Base-by-base conservation (phyloP, 768 basidiomycete genomes). In the Arthromyces matolae region DNA sequence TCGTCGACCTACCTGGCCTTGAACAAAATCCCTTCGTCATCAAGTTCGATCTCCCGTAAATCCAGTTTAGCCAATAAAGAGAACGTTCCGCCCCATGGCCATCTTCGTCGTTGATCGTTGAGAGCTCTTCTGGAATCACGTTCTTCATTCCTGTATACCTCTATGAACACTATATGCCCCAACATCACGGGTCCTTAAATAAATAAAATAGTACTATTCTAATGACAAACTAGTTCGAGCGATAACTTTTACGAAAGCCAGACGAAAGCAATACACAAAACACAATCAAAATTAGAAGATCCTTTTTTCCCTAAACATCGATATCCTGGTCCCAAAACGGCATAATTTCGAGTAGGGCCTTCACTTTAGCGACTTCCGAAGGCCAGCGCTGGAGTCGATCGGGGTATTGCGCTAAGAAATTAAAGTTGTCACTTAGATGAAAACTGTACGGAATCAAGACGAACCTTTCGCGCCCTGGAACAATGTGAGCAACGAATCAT, bases 351-450 rank as follows among this genome's bases (percentile, higher is more conserved):
- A 50, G 42, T 18, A 45, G 20, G 8, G 45, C 42, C 34, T 47
- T 57, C 38, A 38, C 49, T 33, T 54, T 54, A 8, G 50, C 45
- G 34, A 52, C 48, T 22, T 48, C 50, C 3, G 52, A 57, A 3
- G 47, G 47, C 53, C 53, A 57, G 8, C 56, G 48, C n/a, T 47
- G 47, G 16, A 57, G 47, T 14, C 27, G 42, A 33, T 54, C 44
- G 32, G 42, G n/a, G 18, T 48, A 42, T 13, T 39, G 29, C 2
- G 55, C 51, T n/a, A n/a, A n/a, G n/a, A n/a, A n/a, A n/a, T n/a
- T n/a, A n/a, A n/a, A n/a, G n/a, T n/a, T n/a, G n/a, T n/a, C n/a
- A n/a, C n/a, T n/a, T n/a, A n/a, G n/a, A n/a, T n/a, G n/a, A n/a
- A n/a, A n/a, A n/a, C n/a, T n/a, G n/a, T n/a, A n/a, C n/a, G n/a